Percentiles rank a stretch among this genome's conserved stretches.
Conservation (phyloP, 2,329 filamentous ascomycete genomes). For the Hymenotorrendiella dingleyae region DNA sequence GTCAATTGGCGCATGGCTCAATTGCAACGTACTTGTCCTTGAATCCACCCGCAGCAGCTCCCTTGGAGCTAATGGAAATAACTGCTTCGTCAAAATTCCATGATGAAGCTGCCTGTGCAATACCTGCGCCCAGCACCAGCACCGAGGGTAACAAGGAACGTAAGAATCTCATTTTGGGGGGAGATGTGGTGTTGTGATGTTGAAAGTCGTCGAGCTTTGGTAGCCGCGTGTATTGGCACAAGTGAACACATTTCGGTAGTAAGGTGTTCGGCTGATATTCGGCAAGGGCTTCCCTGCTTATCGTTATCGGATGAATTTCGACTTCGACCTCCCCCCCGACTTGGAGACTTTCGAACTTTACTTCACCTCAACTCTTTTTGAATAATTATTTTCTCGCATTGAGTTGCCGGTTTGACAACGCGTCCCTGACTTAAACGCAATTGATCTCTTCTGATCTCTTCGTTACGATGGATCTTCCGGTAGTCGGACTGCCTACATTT, state of each 20-base stretch:
- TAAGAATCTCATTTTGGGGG: slow-evolving; percentile 35
- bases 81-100: slow-evolving; percentile 73
- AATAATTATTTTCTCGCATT: too few species aligned
- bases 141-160: slow-evolving; percentile 36
- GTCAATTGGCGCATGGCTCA: neutral
- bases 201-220: slow-evolving; percentile 3
- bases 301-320: too few species aligned
- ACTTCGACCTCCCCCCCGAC: too few species aligned
- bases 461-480: too few species aligned
- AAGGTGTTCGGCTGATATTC: too few species aligned
- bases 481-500: too few species aligned
- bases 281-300: too few species aligned
- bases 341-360: too few species aligned
- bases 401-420: too few species aligned
- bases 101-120: slow-evolving; percentile 39
- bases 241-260: slow-evolving; percentile 5
- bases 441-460: too few species aligned
- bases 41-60: slow-evolving; percentile 38
- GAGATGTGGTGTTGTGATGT: slow-evolving; percentile 2
- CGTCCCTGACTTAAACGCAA: too few species aligned
- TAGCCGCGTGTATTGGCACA: slow-evolving; percentile 1
- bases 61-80: slow-evolving; percentile 58
- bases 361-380: too few species aligned
- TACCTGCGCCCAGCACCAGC: slow-evolving; percentile 36
- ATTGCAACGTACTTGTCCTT: slow-evolving; percentile 58